Evolutionary conservation across 352 stramenopile species (phyloP).

Genomic region (Globisporangium abappressorium): DNA sequence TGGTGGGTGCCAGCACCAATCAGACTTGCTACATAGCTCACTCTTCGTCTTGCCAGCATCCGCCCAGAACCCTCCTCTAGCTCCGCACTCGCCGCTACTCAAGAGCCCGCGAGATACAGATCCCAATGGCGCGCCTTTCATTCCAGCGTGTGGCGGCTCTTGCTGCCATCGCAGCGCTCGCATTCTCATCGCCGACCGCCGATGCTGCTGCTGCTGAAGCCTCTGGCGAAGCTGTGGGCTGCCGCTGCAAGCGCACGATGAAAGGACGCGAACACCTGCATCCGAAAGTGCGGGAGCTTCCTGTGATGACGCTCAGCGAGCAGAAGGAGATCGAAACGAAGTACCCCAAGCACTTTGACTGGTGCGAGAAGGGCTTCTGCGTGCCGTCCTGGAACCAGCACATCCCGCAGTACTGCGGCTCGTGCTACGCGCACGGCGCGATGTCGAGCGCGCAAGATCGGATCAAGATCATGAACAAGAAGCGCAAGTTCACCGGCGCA

Average conservation of each 20-base stretch:
- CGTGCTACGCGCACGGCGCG: slow-evolving; percentile 75
- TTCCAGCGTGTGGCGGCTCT: slow-evolving; percentile 5
- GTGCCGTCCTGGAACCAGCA: slow-evolving; percentile 86
- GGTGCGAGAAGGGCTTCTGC: slow-evolving; percentile 81
- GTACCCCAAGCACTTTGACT: slow-evolving; percentile 84
- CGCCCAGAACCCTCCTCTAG: neutral
- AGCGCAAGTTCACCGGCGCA: slow-evolving; percentile 47
- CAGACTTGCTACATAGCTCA: neutral
- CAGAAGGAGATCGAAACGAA: slow-evolving; percentile 28
- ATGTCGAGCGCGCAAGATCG: slow-evolving; percentile 76
- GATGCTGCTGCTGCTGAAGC: slow-evolving; percentile 15
- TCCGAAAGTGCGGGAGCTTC: slow-evolving; percentile 39
- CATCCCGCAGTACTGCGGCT: slow-evolving; percentile 85
- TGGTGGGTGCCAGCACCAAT: neutral
- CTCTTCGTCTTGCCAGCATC: slow-evolving; percentile 7
- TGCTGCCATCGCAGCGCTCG: slow-evolving; percentile 14
- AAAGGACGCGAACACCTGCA: slow-evolving; percentile 71
- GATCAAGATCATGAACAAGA: slow-evolving; percentile 81
- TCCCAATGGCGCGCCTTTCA: neutral
- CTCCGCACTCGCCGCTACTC: neutral
- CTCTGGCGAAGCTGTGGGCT: slow-evolving; percentile 15
- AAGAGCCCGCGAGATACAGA: neutral
- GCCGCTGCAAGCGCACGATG: slow-evolving; percentile 69
- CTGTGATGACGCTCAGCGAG: slow-evolving; percentile 39
- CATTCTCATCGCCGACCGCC: neutral